Evolutionary conservation across 345 rosid species (phyloP).

Genomic region (Lumnitzera littorea): DNA sequence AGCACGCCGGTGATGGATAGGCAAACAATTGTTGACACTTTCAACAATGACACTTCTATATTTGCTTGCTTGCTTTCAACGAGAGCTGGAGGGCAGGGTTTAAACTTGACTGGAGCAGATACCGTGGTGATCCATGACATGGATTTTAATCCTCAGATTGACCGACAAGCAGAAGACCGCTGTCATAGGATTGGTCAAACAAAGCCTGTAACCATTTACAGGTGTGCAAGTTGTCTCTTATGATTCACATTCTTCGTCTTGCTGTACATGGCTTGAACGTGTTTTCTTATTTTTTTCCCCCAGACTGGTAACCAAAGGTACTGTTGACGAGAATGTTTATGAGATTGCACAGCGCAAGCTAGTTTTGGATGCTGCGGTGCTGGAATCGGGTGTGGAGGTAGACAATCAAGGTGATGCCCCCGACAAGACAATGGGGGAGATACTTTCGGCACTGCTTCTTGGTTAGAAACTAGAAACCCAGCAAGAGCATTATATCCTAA

Average conservation of each 20-base stretch:
- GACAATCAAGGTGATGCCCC: slow-evolving; percentile 45
- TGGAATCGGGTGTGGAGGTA: slow-evolving; percentile 63
- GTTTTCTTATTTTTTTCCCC: slow-evolving; percentile 4
- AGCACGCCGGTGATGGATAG: slow-evolving; percentile 88
- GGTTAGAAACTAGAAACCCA: slow-evolving; percentile 21
- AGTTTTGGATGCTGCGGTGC: slow-evolving; percentile 81
- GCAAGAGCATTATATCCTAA: not conserved
- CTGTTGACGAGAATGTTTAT: slow-evolving; percentile 86
- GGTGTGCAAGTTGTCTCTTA: slow-evolving; percentile 26
- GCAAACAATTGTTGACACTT: slow-evolving; percentile 79
- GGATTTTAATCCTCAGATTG: slow-evolving; percentile 98
- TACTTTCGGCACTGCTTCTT: slow-evolving; percentile 72
- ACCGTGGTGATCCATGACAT: slow-evolving; percentile 82
- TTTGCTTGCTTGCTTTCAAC: slow-evolving; percentile 85
- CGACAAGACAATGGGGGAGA: slow-evolving; percentile 91
- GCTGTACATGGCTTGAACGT: not conserved
- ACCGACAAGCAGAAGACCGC: slow-evolving; percentile 91
- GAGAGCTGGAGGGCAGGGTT: slow-evolving; percentile 96
- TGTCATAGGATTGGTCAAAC: slow-evolving; percentile 97
- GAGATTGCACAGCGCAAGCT: slow-evolving; percentile 91
- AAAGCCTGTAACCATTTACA: slow-evolving; percentile 81
- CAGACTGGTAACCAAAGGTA: slow-evolving; percentile 87
- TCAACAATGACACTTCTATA: slow-evolving; percentile 71
- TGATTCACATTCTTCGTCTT: not conserved
- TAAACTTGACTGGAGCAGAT: slow-evolving; percentile 91